phyloP scores from a whole-genome alignment of 2,329 filamentous ascomycete species.

The Orbilia blumenaviensis region DNA sequence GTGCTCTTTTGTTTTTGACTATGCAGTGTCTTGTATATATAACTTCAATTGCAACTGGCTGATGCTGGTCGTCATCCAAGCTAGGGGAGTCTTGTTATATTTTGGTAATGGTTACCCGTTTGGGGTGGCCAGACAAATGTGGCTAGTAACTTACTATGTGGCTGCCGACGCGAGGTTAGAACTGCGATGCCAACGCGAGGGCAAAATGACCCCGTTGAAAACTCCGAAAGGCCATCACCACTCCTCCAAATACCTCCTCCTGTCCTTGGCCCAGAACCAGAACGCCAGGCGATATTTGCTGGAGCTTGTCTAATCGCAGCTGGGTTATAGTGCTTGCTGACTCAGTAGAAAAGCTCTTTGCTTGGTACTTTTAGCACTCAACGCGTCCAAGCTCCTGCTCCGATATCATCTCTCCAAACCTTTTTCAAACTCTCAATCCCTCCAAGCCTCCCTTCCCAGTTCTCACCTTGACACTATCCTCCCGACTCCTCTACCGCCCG shows the following conservation, averaged over 20 bases:
- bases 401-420: constrained; percentile 34
- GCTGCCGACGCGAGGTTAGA: constrained; percentile 6
- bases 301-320: background rate
- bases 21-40: background rate
- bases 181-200: constrained; percentile 5
- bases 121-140: background rate
- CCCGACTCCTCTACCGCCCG: background rate
- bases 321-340: background rate
- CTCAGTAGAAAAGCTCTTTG: constrained; percentile 12
- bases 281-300: background rate
- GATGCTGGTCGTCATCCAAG: background rate
- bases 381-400: constrained; percentile 36
- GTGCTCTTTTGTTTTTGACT: background rate
- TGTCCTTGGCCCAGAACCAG: background rate
- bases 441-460: background rate
- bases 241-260: background rate
- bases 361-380: constrained; percentile 29
- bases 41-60: background rate
- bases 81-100: too few relatives aligned
- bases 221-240: background rate
- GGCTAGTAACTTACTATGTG: background rate
- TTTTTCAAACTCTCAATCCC: constrained; percentile 19
- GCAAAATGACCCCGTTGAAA: background rate
- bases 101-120: background rate
- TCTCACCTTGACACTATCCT: constrained; percentile 2